Percentiles rank a stretch among this genome's conserved stretches.
phyloP scores from a whole-genome alignment of 495 filamentous ascomycete genomes.

The Xylaria palmicola region DNA sequence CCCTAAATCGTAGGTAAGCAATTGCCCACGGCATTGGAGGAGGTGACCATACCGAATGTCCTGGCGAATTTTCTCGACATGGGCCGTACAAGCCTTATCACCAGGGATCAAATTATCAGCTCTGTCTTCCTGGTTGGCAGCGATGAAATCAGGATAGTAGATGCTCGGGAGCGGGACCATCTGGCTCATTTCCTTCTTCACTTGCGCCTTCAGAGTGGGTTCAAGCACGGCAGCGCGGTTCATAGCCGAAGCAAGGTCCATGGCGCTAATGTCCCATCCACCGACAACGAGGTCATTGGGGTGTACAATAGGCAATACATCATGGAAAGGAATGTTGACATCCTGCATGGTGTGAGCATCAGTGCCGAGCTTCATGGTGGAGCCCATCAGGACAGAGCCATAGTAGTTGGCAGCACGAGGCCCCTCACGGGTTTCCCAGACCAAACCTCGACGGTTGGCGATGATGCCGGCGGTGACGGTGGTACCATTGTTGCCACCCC shows the following conservation, averaged over 20 bases:
- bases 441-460: slow-evolving; percentile 82
- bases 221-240: slow-evolving; percentile 93
- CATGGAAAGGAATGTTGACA: slow-evolving; percentile 93
- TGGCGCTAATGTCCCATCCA: slow-evolving; percentile 92
- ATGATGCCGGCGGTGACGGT: slow-evolving; percentile 97
- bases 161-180: slow-evolving; percentile 91
- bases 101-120: slow-evolving; percentile 89
- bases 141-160: slow-evolving; percentile 99
- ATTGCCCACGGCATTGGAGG: background rate
- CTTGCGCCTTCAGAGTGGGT: slow-evolving; percentile 81
- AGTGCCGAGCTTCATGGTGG: slow-evolving; percentile 92
- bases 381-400: slow-evolving; percentile 93
- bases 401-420: slow-evolving; percentile 89
- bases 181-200: slow-evolving; percentile 87
- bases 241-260: slow-evolving; percentile 91
- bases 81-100: slow-evolving; percentile 75
- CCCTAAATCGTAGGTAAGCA: slow-evolving; percentile 45
- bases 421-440: slow-evolving; percentile 93
- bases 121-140: slow-evolving; percentile 95
- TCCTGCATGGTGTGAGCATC: slow-evolving; percentile 83
- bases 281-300: slow-evolving; percentile 94
- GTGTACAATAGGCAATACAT: slow-evolving; percentile 94
- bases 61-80: slow-evolving; percentile 91
- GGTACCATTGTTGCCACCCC: slow-evolving; percentile 97
- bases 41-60: slow-evolving; percentile 74